Conservation (phyloP, 495 filamentous ascomycete genomes). For the Aspergillus carlsbadensis region DNA sequence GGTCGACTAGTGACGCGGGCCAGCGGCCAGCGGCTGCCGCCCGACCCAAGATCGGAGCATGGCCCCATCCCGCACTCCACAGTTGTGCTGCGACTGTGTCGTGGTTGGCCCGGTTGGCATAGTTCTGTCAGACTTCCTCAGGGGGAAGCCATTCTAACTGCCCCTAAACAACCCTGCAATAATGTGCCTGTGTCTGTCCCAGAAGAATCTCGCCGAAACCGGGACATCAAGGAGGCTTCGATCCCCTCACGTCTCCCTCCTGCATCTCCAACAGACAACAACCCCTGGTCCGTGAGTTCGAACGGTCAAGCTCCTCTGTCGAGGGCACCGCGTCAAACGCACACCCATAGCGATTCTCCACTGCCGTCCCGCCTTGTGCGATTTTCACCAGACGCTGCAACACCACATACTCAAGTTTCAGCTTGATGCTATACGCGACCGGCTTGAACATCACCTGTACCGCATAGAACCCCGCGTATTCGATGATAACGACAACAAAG, state of each 20-base stretch:
- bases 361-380: constrained; percentile 1
- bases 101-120: too few species aligned
- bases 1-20: too few species aligned
- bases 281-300: neutral
- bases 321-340: constrained; percentile 7
- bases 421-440: constrained; percentile 52
- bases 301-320: neutral
- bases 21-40: too few species aligned
- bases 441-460: constrained; percentile 52
- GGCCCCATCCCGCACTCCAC: too few species aligned
- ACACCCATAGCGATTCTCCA: neutral
- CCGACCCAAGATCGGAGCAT: too few species aligned
- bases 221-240: too few species aligned
- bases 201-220: too few species aligned
- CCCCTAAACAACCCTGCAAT: too few species aligned
- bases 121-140: too few species aligned
- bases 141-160: too few species aligned
- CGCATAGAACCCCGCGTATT: constrained; percentile 47
- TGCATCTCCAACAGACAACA: constrained; percentile 1
- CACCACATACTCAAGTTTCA: constrained; percentile 54
- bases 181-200: too few species aligned
- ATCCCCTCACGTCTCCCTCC: neutral
- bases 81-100: too few species aligned
- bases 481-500: constrained; percentile 42
- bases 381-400: constrained; percentile 48